Evolutionary conservation across 208 protist species (phyloP), one percentile per base, ranked within the genome.

Genomic region (Leptomonas pyrrhocoris): DNA sequence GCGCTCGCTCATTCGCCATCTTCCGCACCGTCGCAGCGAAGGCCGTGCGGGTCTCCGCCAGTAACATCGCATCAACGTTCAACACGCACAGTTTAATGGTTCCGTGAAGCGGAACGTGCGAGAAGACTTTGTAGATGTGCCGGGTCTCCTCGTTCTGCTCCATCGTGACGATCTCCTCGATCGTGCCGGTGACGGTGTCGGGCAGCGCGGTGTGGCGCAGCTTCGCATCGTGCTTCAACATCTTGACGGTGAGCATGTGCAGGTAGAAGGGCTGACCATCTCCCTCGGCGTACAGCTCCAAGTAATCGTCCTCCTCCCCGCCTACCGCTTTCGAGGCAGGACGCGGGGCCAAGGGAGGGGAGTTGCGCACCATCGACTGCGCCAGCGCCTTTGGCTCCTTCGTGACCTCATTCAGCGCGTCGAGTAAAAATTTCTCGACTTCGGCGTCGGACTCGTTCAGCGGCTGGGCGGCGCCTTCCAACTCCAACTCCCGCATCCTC

Each of bases 181-280:
- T 61, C 3, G 54, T 57, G 19, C 79, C 91, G 13, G 68, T 53
- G 36, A 96, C 79, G 6, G 70, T 74, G 53, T 79, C 74, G 11
- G 73, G 77, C 57, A 92, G 80, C 45, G 84, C 63, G 31, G 43
- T 31, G 31, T 56, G 50, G n/a, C 86, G 88, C 50, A 84, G 60
- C 42, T 80, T 61, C 23, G 88, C 88, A 65, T 96, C 88, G 56
- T 93, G 73, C 63, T 75, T 76, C 15, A 96, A 62, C 91, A 96
- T 96, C 74, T 83, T 88, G 56, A 84, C 83, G 9, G 71, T 84
- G 6, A 94, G 30, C 73, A 92, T 89, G 77, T 96, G 91, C 36
- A 96, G 61, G 64, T 87, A 96, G 65, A 81, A 92, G 8, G 88
- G 81, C 68, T 88, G 88, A 5, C 91, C 91, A 15, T 91, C 83